Percentiles rank a stretch among this genome's conserved stretches.
Conservation (phyloP, 176 grass and related monocot species). For the Carex cristatella region DNA sequence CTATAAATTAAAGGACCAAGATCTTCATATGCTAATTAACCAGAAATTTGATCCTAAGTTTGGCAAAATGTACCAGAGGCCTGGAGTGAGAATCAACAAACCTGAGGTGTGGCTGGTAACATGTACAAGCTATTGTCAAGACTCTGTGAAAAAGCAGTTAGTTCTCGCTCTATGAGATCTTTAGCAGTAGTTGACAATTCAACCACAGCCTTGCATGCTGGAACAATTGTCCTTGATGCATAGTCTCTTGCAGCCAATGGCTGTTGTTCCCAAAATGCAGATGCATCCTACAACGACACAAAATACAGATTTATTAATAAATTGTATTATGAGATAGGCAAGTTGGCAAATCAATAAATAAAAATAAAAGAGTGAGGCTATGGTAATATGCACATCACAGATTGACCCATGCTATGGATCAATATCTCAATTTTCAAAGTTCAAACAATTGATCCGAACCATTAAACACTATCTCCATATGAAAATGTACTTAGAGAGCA, state of each 20-base stretch:
- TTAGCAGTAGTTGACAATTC: slow-evolving; percentile 83
- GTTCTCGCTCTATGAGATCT: slow-evolving; percentile 87
- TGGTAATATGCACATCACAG: too few relatives aligned
- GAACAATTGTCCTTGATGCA: slow-evolving; percentile 75
- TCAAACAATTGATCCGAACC: too few relatives aligned
- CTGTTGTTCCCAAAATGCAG: slow-evolving; percentile 94
- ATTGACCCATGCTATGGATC: too few relatives aligned
- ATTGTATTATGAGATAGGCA: background rate
- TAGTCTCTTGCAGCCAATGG: slow-evolving; percentile 80
- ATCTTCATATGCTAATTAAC: background rate
- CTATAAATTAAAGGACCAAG: background rate
- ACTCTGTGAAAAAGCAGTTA: slow-evolving; percentile 74
- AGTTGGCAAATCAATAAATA: slow-evolving; percentile 1
- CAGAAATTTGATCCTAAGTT: slow-evolving; percentile 3
- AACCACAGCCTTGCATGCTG: slow-evolving; percentile 69
- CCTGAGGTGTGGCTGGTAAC: slow-evolving; percentile 86
- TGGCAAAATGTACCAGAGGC: slow-evolving; percentile 1
- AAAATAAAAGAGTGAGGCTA: background rate
- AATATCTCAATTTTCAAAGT: too few relatives aligned
- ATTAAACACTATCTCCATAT: too few relatives aligned
- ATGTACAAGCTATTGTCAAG: slow-evolving; percentile 88
- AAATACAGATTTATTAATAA: slow-evolving; percentile 1
- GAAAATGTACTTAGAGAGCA: too few relatives aligned
- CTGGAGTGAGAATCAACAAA: slow-evolving; percentile 34
- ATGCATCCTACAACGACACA: slow-evolving; percentile 58